Evolutionary conservation across 1,139 yeast species (phyloP).

Genomic region (Diutina ranongensis): DNA sequence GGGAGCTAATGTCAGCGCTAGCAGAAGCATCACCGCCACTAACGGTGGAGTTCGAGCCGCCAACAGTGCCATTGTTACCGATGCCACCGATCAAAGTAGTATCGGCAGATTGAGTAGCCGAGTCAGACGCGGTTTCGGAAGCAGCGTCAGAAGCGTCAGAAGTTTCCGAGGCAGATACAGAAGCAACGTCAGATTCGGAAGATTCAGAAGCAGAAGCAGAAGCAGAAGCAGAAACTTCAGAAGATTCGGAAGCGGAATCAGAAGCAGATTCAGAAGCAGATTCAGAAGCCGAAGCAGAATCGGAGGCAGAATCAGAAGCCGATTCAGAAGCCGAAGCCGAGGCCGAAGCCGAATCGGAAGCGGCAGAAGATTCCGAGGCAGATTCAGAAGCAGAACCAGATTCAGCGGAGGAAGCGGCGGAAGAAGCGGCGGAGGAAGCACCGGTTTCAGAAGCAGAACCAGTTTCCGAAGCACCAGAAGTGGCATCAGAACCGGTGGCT

Average conservation of each 20-base stretch:
- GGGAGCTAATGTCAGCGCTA: background rate
- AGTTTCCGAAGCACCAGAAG: background rate
- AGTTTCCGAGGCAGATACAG: background rate
- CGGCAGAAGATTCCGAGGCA: slow-evolving; percentile 1
- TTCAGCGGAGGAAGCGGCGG: background rate
- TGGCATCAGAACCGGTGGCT: background rate
- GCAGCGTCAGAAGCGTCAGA: background rate
- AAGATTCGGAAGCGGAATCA: background rate
- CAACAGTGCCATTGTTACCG: background rate
- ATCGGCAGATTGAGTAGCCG: background rate
- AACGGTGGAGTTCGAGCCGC: background rate
- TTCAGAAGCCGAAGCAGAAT: background rate
- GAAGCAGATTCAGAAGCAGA: background rate
- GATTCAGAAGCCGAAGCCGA: background rate
- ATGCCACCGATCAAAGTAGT: background rate
- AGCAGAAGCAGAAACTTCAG: background rate
- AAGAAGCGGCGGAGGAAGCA: background rate
- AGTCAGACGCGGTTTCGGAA: background rate
- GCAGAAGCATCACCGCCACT: background rate
- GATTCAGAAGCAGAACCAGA: background rate
- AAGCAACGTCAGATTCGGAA: background rate
- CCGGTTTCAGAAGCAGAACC: background rate
- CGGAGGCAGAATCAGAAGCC: background rate
- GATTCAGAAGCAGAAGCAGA: background rate
- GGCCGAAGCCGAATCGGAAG: background rate